Evolutionary conservation across 352 stramenopile species (phyloP).

Genomic region (Phytophthora quininea): DNA sequence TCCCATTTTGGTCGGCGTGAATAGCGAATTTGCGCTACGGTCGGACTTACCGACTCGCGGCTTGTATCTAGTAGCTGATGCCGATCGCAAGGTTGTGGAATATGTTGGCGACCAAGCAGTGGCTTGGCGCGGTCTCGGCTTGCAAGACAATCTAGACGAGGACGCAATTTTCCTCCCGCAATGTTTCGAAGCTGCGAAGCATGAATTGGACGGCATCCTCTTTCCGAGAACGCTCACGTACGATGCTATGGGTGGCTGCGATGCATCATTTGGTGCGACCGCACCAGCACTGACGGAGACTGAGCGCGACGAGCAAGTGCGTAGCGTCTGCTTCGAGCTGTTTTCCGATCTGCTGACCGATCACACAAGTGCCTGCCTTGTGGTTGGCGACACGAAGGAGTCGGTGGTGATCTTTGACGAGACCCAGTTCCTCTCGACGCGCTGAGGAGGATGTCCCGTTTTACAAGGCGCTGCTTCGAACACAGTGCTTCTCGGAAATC

Average conservation of each 20-base stretch:
- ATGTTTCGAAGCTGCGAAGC: conserved; percentile 61
- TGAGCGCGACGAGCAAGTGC: conserved; percentile 54
- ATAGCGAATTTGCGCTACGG: conserved; percentile 69
- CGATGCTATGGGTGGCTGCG: conserved; percentile 49
- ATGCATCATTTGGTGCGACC: conserved; percentile 8
- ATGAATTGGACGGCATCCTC: conserved; percentile 60
- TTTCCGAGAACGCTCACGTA: conserved; percentile 40
- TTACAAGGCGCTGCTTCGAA: conserved; percentile 70
- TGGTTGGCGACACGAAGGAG: conserved; percentile 86
- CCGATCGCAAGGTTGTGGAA: conserved; percentile 74
- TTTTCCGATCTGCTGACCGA: conserved; percentile 65
- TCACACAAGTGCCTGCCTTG: conserved; percentile 77
- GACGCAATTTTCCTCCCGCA: conserved; percentile 58
- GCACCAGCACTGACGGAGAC: conserved; percentile 7
- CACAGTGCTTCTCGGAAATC: conserved; percentile 88
- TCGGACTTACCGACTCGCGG: conserved; percentile 65
- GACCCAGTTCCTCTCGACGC: conserved; percentile 75
- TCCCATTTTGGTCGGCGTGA: conserved; percentile 87
- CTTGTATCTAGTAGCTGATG: conserved; percentile 78
- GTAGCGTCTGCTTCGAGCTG: conserved; percentile 70
- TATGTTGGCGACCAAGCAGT: conserved; percentile 67
- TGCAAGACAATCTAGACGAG: conserved; percentile 42
- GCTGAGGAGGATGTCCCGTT: conserved; percentile 63
- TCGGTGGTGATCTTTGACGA: conserved; percentile 90
- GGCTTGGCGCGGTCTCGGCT: conserved; percentile 61